Evolutionary conservation across 2,329 filamentous ascomycete species (phyloP), one percentile per base, ranked within the genome.

Genomic region (Aureobasidium subglaciale): DNA sequence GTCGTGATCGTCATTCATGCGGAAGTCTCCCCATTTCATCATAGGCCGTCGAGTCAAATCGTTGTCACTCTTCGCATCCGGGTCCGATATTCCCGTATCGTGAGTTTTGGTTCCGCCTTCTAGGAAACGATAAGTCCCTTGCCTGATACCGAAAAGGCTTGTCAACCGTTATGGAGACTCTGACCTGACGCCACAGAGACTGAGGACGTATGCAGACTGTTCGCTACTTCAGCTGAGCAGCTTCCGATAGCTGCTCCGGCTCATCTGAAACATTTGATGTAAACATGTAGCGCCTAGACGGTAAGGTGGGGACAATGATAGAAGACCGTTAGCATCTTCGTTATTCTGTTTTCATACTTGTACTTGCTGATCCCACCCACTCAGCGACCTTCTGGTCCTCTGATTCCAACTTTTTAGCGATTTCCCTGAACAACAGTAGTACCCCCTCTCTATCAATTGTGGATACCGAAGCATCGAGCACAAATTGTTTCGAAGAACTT

Each of bases 241-340:
- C 20, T 15, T n/a, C n/a, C n/a, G n/a, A n/a, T n/a, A n/a, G 16
- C 10, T 22, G 41, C 15, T 42, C 15, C 37, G 49, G 37, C 24
- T 25, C 27, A 42, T 42, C 37, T 53, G 49, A 53, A 34, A 53
- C 49, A 42, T 42, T 42, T 42, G 49, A 53, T 42, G 49, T 34
- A 53, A 53, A 15, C 16, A 24, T 10, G 37, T 42, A 42, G 37
- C 29, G 27, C 27, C 49, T 25, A 29, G 37, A 34, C 27, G 25
- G 10, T 29, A 11, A 52, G 35, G 35, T 52, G 48, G 48, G 22
- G 48, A 52, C 32, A 20, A 38, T 30, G 15, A 34, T n/a, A 24
- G 48, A 52, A 52, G 34, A 37, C 49, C 37, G 49, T 53, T 53
- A 16, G 10, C 27, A 32, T 41, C 37, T 53, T 53, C 49, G 37